These are phyloP conservation scores for Ophiorrhiza pumila DNA, from an alignment of 257 asterid genomes.

Conservation along the genomic window DNA sequence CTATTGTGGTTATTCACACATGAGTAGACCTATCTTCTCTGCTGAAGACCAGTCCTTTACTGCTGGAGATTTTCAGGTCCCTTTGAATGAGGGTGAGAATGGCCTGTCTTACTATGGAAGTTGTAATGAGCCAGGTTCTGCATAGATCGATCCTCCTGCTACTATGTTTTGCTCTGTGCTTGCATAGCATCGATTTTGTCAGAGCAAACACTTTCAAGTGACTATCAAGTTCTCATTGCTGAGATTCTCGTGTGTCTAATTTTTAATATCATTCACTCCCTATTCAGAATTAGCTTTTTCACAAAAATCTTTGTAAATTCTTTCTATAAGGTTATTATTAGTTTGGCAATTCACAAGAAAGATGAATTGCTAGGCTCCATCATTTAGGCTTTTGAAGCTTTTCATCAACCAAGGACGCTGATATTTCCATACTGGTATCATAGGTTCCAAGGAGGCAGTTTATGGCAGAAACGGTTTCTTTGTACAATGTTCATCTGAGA, in stretches of 20 bases:
- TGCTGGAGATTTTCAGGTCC: slow-evolving; percentile 40
- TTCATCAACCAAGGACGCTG: not conserved
- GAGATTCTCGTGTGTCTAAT: not conserved
- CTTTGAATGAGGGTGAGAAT: slow-evolving; percentile 8
- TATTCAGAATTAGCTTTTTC: not conserved
- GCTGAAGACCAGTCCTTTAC: slow-evolving; percentile 36
- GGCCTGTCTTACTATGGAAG: slow-evolving; percentile 14
- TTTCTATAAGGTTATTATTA: not conserved
- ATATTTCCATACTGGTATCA: not conserved
- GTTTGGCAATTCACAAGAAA: slow-evolving; percentile 1
- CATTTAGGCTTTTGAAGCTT: not conserved
- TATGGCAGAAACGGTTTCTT: not conserved
- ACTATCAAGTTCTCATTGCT: not conserved
- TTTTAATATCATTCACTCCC: not conserved
- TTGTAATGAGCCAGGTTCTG: not conserved
- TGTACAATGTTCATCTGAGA: not conserved
- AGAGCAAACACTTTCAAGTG: not conserved
- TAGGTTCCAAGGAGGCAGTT: not conserved
- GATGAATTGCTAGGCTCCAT: not conserved
- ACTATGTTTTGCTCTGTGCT: not conserved
- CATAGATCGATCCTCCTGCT: not conserved
- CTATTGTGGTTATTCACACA: slow-evolving; percentile 58
- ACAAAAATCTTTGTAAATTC: not conserved
- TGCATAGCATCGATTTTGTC: not conserved
- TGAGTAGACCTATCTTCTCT: slow-evolving; percentile 35